Base-by-base conservation (phyloP, 2,329 filamentous ascomycete genomes). In the Cladosporium sp. region DNA sequence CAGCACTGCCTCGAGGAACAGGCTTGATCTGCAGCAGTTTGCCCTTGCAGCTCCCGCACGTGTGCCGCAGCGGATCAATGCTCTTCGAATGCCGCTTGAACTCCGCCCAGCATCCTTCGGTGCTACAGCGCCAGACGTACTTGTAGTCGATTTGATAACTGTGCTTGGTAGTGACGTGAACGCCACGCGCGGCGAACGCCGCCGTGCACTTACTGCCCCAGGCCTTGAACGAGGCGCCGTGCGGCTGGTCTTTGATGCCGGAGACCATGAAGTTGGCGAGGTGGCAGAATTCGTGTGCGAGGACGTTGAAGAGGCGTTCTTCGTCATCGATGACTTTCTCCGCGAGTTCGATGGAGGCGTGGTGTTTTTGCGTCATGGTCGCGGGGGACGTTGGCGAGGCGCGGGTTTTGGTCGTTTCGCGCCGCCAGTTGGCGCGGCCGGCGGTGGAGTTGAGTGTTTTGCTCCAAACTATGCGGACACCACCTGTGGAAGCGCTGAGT, bases 211-310 rank as follows among this genome's bases (percentile, higher is more conserved):
- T 60, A 76, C 72, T 4, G 83, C 89, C 88, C 86, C 92, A 97
- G 1, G 78, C 75, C 77, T 96, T 93, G 84, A 97, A 97, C 72
- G 91, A 90, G 14, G 86, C 84, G 26, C 93, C 93, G 75, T 97
- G 93, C 0, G 93, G 92, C 67, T 91, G 89, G 65, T 88, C 88
- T 52, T 86, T 89, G 40, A 93, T 81, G 40, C 89, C 87, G 58
- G 85, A 89, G 68, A 98, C 82, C 88, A 98, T 96, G 77, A 94
- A 97, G 72, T 93, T 96, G 52, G 92, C 89, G 1, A 98, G 81
- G 75, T 99, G 95, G 77, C 95, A 98, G 80, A 95, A 98, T 73
- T 99, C 95, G 76, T 99, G 95, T 0, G 94, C 92, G n/a, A 98
- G 80, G 0, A 95, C 93, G 77, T 97, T 97, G 69, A 95, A 84